Base-by-base conservation (phyloP, 805 yeast genomes). In the Metschnikowia colocasiae region DNA sequence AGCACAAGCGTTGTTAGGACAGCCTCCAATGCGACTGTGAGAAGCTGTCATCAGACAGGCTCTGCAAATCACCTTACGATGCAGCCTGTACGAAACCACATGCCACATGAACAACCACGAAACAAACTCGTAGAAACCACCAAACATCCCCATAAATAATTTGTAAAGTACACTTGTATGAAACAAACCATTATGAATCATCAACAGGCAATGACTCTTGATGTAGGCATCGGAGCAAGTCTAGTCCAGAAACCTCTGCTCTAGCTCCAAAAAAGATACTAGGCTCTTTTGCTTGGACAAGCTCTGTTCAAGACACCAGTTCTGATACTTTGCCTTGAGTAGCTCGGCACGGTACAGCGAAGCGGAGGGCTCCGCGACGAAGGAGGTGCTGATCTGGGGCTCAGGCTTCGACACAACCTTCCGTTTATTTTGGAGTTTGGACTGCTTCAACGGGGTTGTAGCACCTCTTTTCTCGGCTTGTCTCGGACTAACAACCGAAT, bases 381-480 rank as follows among this genome's bases (percentile, higher is more conserved):
- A 40, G 7, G 43, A 30, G 15, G 43, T 19, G 18, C 38, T 43
- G 16, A 46, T 30, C 12, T 30, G 34, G 33, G 47, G 29, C 5
- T 47, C 49, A 13, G 26, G 35, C 35, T 53, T 53, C 16, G 53
- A 33, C 16, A 46, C 38, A 35, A 40, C 56, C 40, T 42, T 54
- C 50, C 50, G 65, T 49, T 47, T 56, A 36, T 58, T 57, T 23
- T 57, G 62, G 18, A 58, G 48, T 16, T 53, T 46, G 6, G 68
- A 58, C 13, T 65, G 66, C 7, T 68, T 57, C 42, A 68, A 51
- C 1, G 75, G 75, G 5, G 75, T 67, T 15, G 64, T 54, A 20
- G 75, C 68, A 6, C 65, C 68, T 39, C 73, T 56, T 50, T 68
- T 67, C 16, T 45, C 53, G 2, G 53, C 41, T 18, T 49, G 48